These are phyloP conservation scores for Ophioceras dolichostomum DNA, from an alignment of 2,329 filamentous ascomycete species.

Conservation along the genomic window DNA sequence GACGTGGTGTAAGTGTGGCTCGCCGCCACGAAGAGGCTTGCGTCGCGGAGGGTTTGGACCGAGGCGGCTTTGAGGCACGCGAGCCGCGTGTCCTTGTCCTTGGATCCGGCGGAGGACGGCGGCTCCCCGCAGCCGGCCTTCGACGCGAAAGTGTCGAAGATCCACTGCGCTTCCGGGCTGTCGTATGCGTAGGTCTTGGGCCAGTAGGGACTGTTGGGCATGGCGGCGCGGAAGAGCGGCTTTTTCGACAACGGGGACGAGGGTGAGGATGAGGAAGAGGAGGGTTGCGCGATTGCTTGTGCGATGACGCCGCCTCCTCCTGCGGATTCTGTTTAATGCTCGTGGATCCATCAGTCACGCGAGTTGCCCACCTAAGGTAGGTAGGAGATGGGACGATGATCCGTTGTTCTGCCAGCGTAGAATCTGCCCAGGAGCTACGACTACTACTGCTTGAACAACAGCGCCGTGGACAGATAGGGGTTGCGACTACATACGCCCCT, in stretches of 20 bases:
- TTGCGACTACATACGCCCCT: conserved; percentile 23
- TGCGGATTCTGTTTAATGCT: conserved; percentile 30
- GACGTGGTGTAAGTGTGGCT: conserved; percentile 40
- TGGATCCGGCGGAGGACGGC: background rate
- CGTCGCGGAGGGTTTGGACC: conserved; percentile 38
- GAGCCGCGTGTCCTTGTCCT: conserved; percentile 24
- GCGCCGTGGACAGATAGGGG: background rate
- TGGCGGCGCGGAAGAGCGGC: conserved; percentile 13
- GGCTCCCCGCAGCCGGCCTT: conserved; percentile 32
- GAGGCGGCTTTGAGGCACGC: conserved; percentile 41
- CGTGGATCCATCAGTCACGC: too few species aligned
- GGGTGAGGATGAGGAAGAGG: too few species aligned
- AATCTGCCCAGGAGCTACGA: too few species aligned
- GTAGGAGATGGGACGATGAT: too few species aligned
- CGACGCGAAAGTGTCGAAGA: conserved; percentile 32
- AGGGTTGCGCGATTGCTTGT: conserved; percentile 36
- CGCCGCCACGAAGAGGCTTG: conserved; percentile 32
- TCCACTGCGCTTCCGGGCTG: conserved; percentile 32
- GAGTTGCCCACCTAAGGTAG: too few species aligned
- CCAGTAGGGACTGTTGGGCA: conserved; percentile 41
- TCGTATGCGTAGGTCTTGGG: conserved; percentile 44
- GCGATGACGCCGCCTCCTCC: conserved; percentile 40
- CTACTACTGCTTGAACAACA: too few species aligned
- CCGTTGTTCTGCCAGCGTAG: too few species aligned
- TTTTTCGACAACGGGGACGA: background rate